These are phyloP conservation scores for Fusarium mexicanum DNA, from an alignment of 2,329 filamentous ascomycete species.

Conservation along the genomic window DNA sequence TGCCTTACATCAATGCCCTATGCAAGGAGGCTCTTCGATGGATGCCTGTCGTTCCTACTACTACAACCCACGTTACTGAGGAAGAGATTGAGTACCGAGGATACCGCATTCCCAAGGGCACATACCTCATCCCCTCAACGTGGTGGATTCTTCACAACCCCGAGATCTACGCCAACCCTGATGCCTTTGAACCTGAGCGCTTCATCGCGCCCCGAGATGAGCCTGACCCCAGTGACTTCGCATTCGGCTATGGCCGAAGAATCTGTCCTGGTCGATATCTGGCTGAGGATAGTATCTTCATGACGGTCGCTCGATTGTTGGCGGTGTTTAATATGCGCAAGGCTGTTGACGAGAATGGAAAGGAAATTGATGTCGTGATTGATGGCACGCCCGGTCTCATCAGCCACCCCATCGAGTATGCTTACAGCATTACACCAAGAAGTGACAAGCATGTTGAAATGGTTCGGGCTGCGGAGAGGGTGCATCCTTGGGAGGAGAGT, in stretches of 20 bases:
- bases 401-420: constrained; percentile 24
- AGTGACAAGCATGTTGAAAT: constrained; percentile 30
- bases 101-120: constrained; percentile 44
- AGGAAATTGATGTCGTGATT: constrained; percentile 29
- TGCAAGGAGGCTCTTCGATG: constrained; percentile 47
- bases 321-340: constrained; percentile 56
- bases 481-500: constrained; percentile 39
- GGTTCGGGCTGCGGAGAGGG: constrained; percentile 25
- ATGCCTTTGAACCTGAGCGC: constrained; percentile 47
- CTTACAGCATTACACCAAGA: constrained; percentile 31
- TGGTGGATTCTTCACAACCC: constrained; percentile 64
- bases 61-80: constrained; percentile 51
- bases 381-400: constrained; percentile 30
- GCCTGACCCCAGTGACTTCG: constrained; percentile 44
- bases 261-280: constrained; percentile 49
- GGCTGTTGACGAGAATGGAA: constrained; percentile 31
- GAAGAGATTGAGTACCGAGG: constrained; percentile 42
- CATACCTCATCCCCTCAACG: constrained; percentile 36
- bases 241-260: constrained; percentile 51
- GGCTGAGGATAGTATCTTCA: constrained; percentile 46
- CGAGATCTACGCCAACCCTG: constrained; percentile 65
- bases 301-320: constrained; percentile 53
- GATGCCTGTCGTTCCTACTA: constrained; percentile 47
- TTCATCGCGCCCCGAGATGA: constrained; percentile 45
- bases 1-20: constrained; percentile 46